These are phyloP conservation scores for Pseudogymnoascus sp. DNA, from an alignment of 2,329 filamentous ascomycete species.

Conservation along the genomic window DNA sequence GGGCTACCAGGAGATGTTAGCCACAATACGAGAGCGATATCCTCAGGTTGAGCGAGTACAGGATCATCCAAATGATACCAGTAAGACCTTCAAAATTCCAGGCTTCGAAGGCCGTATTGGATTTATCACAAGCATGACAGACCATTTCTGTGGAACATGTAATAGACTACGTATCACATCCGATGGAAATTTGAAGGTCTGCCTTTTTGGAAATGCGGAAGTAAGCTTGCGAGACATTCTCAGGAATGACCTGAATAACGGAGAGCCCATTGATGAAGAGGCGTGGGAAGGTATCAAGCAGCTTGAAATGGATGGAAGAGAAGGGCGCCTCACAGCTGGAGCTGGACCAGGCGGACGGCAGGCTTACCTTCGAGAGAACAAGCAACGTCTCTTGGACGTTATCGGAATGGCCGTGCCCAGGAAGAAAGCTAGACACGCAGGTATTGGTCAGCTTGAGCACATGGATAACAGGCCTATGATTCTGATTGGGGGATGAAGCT, in stretches of 20 bases:
- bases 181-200: constrained; percentile 95
- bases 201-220: constrained; percentile 89
- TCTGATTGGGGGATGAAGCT: constrained; percentile 91
- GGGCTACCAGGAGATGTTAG: constrained; percentile 82
- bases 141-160: constrained; percentile 95
- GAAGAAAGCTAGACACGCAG: constrained; percentile 94
- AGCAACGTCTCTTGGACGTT: constrained; percentile 71
- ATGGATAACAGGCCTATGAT: constrained; percentile 99
- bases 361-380: constrained; percentile 57
- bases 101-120: constrained; percentile 84
- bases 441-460: constrained; percentile 83
- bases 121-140: constrained; percentile 99
- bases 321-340: constrained; percentile 35
- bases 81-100: constrained; percentile 86
- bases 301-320: constrained; percentile 57
- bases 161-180: constrained; percentile 90
- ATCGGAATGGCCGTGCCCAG: constrained; percentile 88
- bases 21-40: constrained; percentile 67
- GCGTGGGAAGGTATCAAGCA: constrained; percentile 69
- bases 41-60: constrained; percentile 63
- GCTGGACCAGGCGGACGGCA: constrained; percentile 33
- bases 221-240: constrained; percentile 87
- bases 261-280: constrained; percentile 73
- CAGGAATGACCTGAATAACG: constrained; percentile 62
- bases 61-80: constrained; percentile 87